A percentile compares a stretch with the other conserved stretches of the same genome.
Evolutionary conservation across 2,329 filamentous ascomycete genomes (phyloP).

Genomic region (Phaeosphaeriaceae sp.): DNA sequence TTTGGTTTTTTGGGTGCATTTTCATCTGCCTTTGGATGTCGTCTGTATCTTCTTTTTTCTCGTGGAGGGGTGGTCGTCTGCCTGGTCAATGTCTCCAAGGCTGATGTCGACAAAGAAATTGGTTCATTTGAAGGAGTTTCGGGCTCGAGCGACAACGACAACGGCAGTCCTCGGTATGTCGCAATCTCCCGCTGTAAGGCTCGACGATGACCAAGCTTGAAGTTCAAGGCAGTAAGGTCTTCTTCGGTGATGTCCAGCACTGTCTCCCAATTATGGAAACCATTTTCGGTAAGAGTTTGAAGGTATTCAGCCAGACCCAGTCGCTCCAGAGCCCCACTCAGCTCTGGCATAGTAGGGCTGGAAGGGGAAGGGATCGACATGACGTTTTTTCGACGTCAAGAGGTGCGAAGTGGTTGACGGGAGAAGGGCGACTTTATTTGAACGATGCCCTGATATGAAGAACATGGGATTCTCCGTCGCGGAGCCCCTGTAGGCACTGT

Average conservation of each 20-base stretch:
- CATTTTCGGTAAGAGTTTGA: slow-evolving; percentile 40
- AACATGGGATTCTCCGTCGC: slow-evolving; percentile 21
- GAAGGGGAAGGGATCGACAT: slow-evolving; percentile 37
- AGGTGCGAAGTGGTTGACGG: slow-evolving; percentile 14
- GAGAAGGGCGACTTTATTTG: slow-evolving; percentile 26
- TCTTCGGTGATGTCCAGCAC: slow-evolving; percentile 51
- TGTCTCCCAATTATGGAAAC: slow-evolving; percentile 47
- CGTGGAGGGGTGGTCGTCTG: slow-evolving; percentile 32
- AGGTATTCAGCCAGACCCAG: slow-evolving; percentile 39
- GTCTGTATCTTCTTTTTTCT: slow-evolving; percentile 47
- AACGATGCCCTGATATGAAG: slow-evolving; percentile 16
- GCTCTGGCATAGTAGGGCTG: slow-evolving; percentile 23
- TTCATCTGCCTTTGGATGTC: slow-evolving; percentile 45
- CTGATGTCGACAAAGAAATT: slow-evolving; percentile 35
- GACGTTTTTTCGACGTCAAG: slow-evolving; percentile 22
- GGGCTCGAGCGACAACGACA: slow-evolving; percentile 33
- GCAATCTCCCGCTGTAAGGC: slow-evolving; percentile 50
- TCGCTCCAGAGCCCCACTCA: slow-evolving; percentile 39
- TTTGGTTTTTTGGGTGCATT: slow-evolving; percentile 51
- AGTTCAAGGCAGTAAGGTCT: slow-evolving; percentile 44
- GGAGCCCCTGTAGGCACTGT: slow-evolving; percentile 11
- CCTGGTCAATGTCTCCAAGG: slow-evolving; percentile 33
- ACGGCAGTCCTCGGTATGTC: slow-evolving; percentile 40
- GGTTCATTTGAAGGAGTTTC: slow-evolving; percentile 25
- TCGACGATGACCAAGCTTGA: slow-evolving; percentile 50